phyloP scores from a whole-genome alignment of 129 eudicot genomes.

The Tagetes patula region DNA sequence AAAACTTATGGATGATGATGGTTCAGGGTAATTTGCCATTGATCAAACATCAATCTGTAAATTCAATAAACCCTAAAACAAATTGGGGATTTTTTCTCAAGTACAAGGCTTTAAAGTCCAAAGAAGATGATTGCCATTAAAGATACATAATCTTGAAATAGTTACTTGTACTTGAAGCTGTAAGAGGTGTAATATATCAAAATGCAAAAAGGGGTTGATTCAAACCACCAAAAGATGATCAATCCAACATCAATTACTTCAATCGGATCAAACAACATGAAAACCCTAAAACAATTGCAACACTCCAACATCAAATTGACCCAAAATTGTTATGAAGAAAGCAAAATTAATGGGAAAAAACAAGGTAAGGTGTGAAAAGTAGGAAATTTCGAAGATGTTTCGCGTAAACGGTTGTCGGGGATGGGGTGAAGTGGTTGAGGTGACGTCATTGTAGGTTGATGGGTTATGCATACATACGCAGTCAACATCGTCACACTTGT shows the following conservation, averaged over 20 bases:
- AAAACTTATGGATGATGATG: slow-evolving; percentile 61
- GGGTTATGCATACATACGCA: slow-evolving; percentile 36
- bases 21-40: slow-evolving; percentile 52
- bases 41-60: not conserved
- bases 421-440: slow-evolving; percentile 41
- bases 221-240: not conserved
- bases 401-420: slow-evolving; percentile 24
- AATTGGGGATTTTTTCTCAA: not conserved
- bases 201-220: too few species aligned
- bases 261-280: not conserved
- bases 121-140: not conserved
- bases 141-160: not conserved
- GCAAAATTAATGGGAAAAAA: not conserved
- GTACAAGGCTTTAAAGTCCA: not conserved
- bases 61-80: slow-evolving; percentile 6
- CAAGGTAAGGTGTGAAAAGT: not conserved
- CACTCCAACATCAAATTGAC: too few species aligned
- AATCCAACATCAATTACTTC: not conserved
- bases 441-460: slow-evolving; percentile 40
- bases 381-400: slow-evolving; percentile 34
- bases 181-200: slow-evolving; percentile 18
- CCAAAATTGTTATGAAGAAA: not conserved
- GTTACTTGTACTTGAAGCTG: slow-evolving; percentile 13
- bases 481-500: slow-evolving; percentile 39
- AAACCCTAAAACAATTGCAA: not conserved